Conservation (phyloP, 2,329 filamentous ascomycete species). For the Exophiala sp. region DNA sequence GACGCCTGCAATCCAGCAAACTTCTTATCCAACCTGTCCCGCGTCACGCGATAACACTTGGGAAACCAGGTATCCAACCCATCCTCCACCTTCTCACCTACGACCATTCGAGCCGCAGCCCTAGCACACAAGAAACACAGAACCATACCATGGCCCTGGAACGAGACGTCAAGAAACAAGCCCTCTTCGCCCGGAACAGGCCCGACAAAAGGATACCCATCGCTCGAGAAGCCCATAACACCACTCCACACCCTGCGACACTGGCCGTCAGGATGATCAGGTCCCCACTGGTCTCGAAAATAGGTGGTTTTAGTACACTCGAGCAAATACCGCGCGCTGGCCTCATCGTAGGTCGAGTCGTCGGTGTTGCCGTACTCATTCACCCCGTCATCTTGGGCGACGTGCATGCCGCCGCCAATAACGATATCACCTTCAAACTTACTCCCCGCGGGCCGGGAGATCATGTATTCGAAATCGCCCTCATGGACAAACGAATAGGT, state of each 20-base stretch:
- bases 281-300: constrained; percentile 43
- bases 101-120: constrained; percentile 21
- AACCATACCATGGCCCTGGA: constrained; percentile 28
- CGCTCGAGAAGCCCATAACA: constrained; percentile 53
- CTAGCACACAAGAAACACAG: constrained; percentile 24
- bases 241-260: constrained; percentile 49
- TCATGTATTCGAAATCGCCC: constrained; percentile 38
- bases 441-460: constrained; percentile 28
- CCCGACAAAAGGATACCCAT: constrained; percentile 51
- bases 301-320: constrained; percentile 28
- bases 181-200: constrained; percentile 37
- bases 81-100: constrained; percentile 2
- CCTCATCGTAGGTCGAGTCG: constrained; percentile 28
- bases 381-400: constrained; percentile 11
- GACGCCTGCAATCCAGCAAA: constrained; percentile 11
- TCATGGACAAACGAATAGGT: constrained; percentile 29
- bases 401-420: constrained; percentile 26
- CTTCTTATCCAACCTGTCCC: constrained; percentile 20
- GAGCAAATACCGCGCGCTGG: constrained; percentile 29
- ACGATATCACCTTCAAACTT: constrained; percentile 33
- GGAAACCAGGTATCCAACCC: constrained; percentile 23
- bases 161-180: constrained; percentile 21
- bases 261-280: constrained; percentile 37
- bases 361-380: constrained; percentile 29
- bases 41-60: constrained; percentile 17